Evolutionary conservation across 2,329 filamentous ascomycete species (phyloP).

Genomic region (Fusarium scirpi): DNA sequence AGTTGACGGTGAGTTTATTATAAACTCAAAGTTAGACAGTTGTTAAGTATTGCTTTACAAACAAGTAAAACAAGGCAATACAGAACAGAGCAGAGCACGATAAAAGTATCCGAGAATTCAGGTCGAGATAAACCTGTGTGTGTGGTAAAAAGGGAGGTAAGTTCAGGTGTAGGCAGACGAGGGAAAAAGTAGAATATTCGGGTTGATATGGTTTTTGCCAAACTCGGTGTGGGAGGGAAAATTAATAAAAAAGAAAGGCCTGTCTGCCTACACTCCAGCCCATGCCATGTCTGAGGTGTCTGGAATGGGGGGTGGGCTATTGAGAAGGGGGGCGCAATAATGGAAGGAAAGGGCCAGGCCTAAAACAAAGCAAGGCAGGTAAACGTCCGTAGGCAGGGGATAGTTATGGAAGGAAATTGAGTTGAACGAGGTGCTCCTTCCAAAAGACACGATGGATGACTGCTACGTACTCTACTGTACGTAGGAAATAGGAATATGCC

Average conservation of each 20-base stretch:
- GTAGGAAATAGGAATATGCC: slow-evolving; percentile 18
- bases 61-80: slow-evolving; percentile 19
- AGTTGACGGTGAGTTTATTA: slow-evolving; percentile 16
- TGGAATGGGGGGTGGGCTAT: slow-evolving; percentile 42
- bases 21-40: slow-evolving; percentile 15
- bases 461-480: neutral
- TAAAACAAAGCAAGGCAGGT: slow-evolving; percentile 37
- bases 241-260: slow-evolving; percentile 41
- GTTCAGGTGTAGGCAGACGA: slow-evolving; percentile 39
- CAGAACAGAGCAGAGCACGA: slow-evolving; percentile 4
- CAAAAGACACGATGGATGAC: neutral
- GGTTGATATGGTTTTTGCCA: slow-evolving; percentile 49
- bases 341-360: slow-evolving; percentile 37
- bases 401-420: slow-evolving; percentile 31
- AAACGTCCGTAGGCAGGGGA: slow-evolving; percentile 24
- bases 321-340: slow-evolving; percentile 31
- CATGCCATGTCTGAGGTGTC: slow-evolving; percentile 29
- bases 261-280: slow-evolving; percentile 22
- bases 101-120: slow-evolving; percentile 25
- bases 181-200: slow-evolving; percentile 46
- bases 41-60: slow-evolving; percentile 25
- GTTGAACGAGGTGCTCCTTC: slow-evolving; percentile 34
- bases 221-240: slow-evolving; percentile 48
- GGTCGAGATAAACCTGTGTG: slow-evolving; percentile 41
- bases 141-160: slow-evolving; percentile 43